Conservation (phyloP, 148 eudicot species). For the Pouteria glomerata region DNA sequence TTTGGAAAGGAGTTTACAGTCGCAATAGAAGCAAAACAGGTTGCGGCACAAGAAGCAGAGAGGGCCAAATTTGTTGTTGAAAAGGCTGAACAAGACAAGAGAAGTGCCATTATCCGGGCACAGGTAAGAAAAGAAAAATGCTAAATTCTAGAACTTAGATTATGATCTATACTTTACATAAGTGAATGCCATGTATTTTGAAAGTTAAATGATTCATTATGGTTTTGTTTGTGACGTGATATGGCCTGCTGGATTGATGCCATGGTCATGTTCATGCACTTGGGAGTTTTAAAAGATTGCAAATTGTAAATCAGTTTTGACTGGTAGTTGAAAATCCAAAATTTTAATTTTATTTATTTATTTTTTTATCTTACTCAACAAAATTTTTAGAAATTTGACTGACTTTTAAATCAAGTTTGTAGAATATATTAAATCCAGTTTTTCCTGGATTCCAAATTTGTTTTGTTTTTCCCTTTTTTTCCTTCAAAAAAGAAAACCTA, state of each 20-base stretch:
- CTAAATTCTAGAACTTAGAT: not conserved
- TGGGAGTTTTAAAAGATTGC: too few species aligned
- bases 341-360: too few species aligned
- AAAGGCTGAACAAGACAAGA: constrained; percentile 81
- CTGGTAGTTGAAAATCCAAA: too few species aligned
- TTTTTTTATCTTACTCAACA: too few species aligned
- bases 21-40: constrained; percentile 96
- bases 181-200: not conserved
- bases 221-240: not conserved
- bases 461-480: too few species aligned
- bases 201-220: not conserved
- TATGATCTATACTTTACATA: not conserved
- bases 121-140: constrained; percentile 55
- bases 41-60: constrained; percentile 86
- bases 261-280: not conserved
- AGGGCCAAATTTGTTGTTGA: constrained; percentile 76
- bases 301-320: too few species aligned
- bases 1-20: constrained; percentile 89
- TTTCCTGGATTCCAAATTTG: too few species aligned
- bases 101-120: constrained; percentile 68
- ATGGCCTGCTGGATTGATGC: not conserved
- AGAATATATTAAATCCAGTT: too few species aligned
- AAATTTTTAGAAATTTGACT: too few species aligned
- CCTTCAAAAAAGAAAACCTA: too few species aligned
- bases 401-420: too few species aligned